phyloP scores from a whole-genome alignment of 2,329 filamentous ascomycete species.

The Beauveria medogensis region DNA sequence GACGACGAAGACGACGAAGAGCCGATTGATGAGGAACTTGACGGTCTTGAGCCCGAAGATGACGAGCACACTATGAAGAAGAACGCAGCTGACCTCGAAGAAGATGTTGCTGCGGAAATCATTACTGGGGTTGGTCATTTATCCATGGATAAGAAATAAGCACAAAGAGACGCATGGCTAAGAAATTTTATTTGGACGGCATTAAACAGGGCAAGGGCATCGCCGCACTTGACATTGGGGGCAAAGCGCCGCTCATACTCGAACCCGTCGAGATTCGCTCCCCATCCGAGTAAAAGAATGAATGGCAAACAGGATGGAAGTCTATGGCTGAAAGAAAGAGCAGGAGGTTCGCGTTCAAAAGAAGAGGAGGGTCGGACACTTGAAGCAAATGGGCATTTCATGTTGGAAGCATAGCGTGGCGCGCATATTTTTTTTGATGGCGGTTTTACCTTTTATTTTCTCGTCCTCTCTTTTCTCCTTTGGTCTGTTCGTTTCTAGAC shows the following conservation, averaged over 20 bases:
- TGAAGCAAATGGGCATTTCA: neutral
- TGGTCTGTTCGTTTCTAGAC: neutral
- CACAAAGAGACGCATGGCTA: slow-evolving; percentile 11
- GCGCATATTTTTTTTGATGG: neutral
- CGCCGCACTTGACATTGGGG: slow-evolving; percentile 1
- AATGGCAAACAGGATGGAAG: neutral
- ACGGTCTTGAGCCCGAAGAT: slow-evolving; percentile 33
- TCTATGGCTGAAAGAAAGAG: neutral
- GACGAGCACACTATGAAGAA: slow-evolving; percentile 19
- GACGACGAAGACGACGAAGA: slow-evolving; percentile 19
- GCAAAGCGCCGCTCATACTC: slow-evolving; percentile 14
- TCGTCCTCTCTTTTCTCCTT: neutral
- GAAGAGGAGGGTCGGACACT: neutral
- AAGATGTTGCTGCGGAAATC: slow-evolving; percentile 46
- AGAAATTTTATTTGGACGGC: neutral
- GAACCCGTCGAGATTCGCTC: slow-evolving; percentile 22
- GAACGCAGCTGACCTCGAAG: slow-evolving; percentile 21
- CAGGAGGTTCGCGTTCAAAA: neutral
- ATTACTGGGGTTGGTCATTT: slow-evolving; percentile 53
- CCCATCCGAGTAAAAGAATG: slow-evolving; percentile 5
- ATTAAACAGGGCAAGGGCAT: neutral
- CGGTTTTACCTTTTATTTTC: neutral
- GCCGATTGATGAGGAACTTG: slow-evolving; percentile 22
- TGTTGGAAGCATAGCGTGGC: slow-evolving; percentile 23
- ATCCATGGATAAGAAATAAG: slow-evolving; percentile 33